Evolutionary conservation across 2,329 filamentous ascomycete genomes (phyloP).

Genomic region (Paraphaeosphaeria sporulosa): DNA sequence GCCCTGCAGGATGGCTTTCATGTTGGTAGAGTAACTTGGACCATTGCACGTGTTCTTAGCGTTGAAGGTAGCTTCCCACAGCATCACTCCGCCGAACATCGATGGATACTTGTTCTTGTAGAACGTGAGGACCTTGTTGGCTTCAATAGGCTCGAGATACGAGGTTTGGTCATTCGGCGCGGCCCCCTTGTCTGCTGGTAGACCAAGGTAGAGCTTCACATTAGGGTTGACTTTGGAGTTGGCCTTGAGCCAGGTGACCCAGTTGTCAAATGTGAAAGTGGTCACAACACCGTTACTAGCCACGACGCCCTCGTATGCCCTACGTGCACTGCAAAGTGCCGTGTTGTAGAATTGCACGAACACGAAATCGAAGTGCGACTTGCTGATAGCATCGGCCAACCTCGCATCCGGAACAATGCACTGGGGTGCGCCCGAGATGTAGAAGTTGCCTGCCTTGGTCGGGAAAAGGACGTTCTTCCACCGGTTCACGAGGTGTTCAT

Average conservation of each 20-base stretch:
- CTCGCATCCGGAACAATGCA: conserved; percentile 58
- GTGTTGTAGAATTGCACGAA: conserved; percentile 67
- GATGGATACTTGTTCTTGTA: conserved; percentile 42
- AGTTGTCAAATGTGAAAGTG: conserved; percentile 58
- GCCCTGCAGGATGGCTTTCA: conserved; percentile 51
- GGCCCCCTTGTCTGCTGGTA: conserved; percentile 45
- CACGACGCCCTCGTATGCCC: conserved; percentile 41
- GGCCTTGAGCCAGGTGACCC: conserved; percentile 48
- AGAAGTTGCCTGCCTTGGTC: conserved; percentile 50
- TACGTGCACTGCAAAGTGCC: conserved; percentile 57
- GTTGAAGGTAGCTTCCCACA: conserved; percentile 65
- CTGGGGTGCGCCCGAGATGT: conserved; percentile 63
- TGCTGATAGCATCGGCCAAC: conserved; percentile 55
- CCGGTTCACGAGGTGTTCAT: conserved; percentile 57
- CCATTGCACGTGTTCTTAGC: conserved; percentile 55
- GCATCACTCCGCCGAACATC: conserved; percentile 66
- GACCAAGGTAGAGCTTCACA: conserved; percentile 63
- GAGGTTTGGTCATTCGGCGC: conserved; percentile 37
- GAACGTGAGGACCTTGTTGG: conserved; percentile 53
- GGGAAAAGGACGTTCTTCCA: conserved; percentile 53
- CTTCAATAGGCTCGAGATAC: conserved; percentile 59
- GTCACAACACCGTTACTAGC: conserved; percentile 28
- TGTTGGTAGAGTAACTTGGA: conserved; percentile 56
- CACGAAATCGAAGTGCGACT: conserved; percentile 60
- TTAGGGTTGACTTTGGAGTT: conserved; percentile 47